Percentiles rank a stretch among this genome's conserved stretches.
Evolutionary conservation across 106 monocot species (phyloP).

Genomic region (Platanthera guangdongensis): DNA sequence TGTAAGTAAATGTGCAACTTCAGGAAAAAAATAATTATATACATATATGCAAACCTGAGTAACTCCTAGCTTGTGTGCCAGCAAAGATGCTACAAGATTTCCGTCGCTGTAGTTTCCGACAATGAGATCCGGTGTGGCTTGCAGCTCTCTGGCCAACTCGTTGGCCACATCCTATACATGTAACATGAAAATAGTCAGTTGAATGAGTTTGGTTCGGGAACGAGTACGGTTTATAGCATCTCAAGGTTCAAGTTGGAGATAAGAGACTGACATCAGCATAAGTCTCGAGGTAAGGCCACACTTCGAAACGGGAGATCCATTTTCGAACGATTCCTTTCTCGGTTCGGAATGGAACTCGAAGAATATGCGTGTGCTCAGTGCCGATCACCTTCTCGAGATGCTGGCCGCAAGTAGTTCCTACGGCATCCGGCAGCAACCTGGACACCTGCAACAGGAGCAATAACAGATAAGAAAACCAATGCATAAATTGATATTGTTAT

Average conservation of each 20-base stretch:
- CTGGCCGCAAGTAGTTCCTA: slow-evolving; percentile 60
- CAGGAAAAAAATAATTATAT: not conserved
- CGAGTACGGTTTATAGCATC: not conserved
- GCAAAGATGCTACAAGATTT: slow-evolving; percentile 64
- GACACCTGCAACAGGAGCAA: slow-evolving; percentile 29
- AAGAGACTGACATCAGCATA: slow-evolving; percentile 38
- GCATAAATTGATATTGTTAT: too few relatives aligned
- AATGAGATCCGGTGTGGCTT: slow-evolving; percentile 62
- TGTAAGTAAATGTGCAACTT: not conserved
- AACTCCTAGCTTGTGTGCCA: slow-evolving; percentile 67
- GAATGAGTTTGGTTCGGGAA: not conserved
- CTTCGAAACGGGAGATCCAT: slow-evolving; percentile 65
- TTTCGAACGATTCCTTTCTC: slow-evolving; percentile 47
- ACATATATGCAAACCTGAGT: slow-evolving; percentile 38
- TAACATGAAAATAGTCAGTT: not conserved
- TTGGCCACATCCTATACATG: slow-evolving; percentile 53
- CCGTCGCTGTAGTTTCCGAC: slow-evolving; percentile 84
- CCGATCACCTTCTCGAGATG: slow-evolving; percentile 58
- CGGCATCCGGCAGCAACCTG: slow-evolving; percentile 58
- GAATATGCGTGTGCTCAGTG: slow-evolving; percentile 52
- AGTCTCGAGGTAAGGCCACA: slow-evolving; percentile 66
- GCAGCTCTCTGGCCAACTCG: slow-evolving; percentile 53
- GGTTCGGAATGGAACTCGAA: slow-evolving; percentile 56
- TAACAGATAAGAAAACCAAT: not conserved
- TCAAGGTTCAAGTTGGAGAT: not conserved